These are phyloP conservation scores for Candida nitratophila DNA, from an alignment of 805 yeast species.

Conservation along the genomic window DNA sequence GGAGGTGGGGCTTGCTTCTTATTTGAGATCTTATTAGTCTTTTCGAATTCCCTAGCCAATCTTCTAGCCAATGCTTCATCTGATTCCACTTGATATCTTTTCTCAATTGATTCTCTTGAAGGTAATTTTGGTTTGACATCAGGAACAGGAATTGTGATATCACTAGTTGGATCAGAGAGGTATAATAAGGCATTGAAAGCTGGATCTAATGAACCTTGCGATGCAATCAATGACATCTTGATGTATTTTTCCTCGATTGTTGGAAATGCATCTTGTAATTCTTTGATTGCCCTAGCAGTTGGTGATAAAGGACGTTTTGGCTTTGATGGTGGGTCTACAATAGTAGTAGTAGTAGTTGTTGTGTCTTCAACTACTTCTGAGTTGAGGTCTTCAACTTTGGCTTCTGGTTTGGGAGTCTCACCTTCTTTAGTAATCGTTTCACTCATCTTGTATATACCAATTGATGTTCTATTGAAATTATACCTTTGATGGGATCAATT, in stretches of 20 bases:
- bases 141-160: conserved; percentile 42
- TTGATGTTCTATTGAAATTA: no score
- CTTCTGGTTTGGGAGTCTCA: not conserved
- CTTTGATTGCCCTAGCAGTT: conserved; percentile 42
- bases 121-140: conserved; percentile 26
- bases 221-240: conserved; percentile 78
- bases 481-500: no score
- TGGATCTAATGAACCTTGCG: conserved; percentile 70
- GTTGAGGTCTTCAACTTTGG: not conserved
- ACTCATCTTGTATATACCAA: conserved; percentile 3
- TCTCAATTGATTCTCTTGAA: conserved; percentile 24
- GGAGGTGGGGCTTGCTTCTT: conserved; percentile 11
- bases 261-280: conserved; percentile 85
- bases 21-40: conserved; percentile 17
- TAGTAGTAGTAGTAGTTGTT: not conserved
- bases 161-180: conserved; percentile 63
- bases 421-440: conserved; percentile 1
- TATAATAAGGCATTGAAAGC: conserved; percentile 85
- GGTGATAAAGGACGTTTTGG: conserved; percentile 63
- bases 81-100: conserved; percentile 20
- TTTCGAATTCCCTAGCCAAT: conserved; percentile 57
- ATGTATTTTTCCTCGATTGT: conserved; percentile 60
- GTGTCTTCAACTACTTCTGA: not conserved
- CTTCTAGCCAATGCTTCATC: conserved; percentile 82
- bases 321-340: conserved; percentile 32